Base-by-base conservation (phyloP, 2,329 filamentous ascomycete species). In the Botryotinia convoluta region DNA sequence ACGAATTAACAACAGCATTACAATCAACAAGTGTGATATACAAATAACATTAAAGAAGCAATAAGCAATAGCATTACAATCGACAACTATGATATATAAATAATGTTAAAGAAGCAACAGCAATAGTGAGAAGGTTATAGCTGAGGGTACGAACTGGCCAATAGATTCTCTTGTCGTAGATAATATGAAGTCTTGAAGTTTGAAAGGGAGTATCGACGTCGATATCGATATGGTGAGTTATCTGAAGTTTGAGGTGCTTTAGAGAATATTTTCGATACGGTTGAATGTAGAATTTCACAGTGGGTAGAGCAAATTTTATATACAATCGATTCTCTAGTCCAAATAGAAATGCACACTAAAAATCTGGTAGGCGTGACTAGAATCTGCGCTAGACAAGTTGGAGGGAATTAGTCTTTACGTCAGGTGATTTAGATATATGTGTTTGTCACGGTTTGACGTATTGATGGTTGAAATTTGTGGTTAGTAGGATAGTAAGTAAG, bases 401-500 rank as follows among this genome's bases (percentile, higher is more conserved):
- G 26, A 26, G 22, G 12, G 48, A n/a, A 14, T n/a, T 14, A 26
- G 26, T n/a, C 10, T 1, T n/a, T n/a, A 14, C 1, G 48, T n/a
- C 26, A 51, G 48, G 26, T 51, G 45, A 51, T 12, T 4, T 5
- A 51, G 12, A 1, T 9, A 14, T 26, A 51, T 51, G 4, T 26
- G 20, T 4, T 26, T 6, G 0, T 48, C 9, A 10, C 1, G 1
- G 20, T 10, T 48, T 4, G 3, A 22, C 2, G 2, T 1, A 26
- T 48, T 9, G 8, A 7, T 0, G 7, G 16, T 22, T 1, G 44
- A 45, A 8, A 22, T 9, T 22, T 2, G 20, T 9, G 22, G 8
- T 26, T 8, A 48, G 48, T n/a, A 12, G 26, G 12, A 1, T 3
- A 5, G 4, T 51, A 14, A 3, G 0, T 14, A n/a, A 51, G 48